Conservation (phyloP, 1,284 basidiomycete species). For the Pseudozyma tsukubaensis region DNA sequence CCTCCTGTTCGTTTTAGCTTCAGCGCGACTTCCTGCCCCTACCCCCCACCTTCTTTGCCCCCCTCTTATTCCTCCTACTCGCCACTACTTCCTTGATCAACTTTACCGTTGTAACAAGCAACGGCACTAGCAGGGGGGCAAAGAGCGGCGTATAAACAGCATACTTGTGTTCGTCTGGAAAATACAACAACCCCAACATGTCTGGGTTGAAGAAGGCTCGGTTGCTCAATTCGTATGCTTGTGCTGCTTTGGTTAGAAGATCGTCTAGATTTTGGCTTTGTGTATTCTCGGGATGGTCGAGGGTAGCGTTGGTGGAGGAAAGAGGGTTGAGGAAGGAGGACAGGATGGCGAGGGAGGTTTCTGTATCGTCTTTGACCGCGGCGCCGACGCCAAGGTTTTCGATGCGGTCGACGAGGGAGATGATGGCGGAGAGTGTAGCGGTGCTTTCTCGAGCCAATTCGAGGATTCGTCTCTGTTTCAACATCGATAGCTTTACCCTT, state of each 20-base stretch:
- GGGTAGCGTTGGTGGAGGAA: not conserved
- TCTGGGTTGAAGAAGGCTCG: constrained; percentile 95
- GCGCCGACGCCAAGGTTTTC: constrained; percentile 59
- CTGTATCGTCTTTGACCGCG: constrained; percentile 46
- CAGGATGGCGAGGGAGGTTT: constrained; percentile 23
- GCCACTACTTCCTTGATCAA: constrained; percentile 15
- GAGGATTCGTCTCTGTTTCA: constrained; percentile 48
- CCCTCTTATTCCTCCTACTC: not conserved
- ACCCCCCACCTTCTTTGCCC: not conserved
- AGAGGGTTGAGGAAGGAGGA: constrained; percentile 53
- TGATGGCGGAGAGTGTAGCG: constrained; percentile 57
- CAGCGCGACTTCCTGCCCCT: constrained; percentile 7
- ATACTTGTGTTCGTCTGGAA: constrained; percentile 72
- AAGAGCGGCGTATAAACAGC: constrained; percentile 69
- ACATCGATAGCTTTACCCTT: constrained; percentile 12
- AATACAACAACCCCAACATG: constrained; percentile 95
- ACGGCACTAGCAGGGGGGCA: constrained; percentile 75
- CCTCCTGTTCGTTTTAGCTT: not conserved
- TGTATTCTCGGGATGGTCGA: constrained; percentile 1
- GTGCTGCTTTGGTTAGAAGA: constrained; percentile 75
- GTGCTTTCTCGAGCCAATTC: constrained; percentile 46
- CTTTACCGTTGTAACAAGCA: constrained; percentile 77
- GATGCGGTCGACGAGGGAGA: constrained; percentile 57
- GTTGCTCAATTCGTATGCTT: constrained; percentile 80
- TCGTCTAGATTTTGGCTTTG: constrained; percentile 52